Conservation (phyloP, 1,284 basidiomycete genomes). For the Heterobasidion parviporum region DNA sequence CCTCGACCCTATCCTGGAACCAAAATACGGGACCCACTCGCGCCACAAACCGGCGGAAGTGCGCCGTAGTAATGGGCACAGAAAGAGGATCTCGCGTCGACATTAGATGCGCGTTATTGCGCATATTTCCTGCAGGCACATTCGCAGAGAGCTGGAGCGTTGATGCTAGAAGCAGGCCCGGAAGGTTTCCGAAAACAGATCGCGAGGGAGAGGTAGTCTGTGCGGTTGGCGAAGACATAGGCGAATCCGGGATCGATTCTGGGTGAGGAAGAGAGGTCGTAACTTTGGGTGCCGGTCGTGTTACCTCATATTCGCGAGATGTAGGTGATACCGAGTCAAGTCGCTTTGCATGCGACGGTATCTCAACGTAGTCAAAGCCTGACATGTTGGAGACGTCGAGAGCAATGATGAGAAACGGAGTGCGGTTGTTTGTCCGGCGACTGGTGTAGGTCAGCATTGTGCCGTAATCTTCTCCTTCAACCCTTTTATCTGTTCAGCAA, state of each 20-base stretch:
- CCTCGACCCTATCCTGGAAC: conserved; percentile 70
- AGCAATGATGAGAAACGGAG: no score
- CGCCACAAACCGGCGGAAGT: conserved; percentile 66
- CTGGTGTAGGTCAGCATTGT: no score
- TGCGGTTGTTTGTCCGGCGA: no score
- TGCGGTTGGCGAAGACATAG: conserved; percentile 19
- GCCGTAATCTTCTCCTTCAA: no score
- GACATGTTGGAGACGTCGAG: conserved; percentile 26
- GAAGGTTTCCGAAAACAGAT: conserved; percentile 18
- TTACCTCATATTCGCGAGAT: conserved; percentile 11
- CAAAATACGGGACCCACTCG: conserved; percentile 65
- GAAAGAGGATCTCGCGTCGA: conserved; percentile 57
- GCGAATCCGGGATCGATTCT: conserved; percentile 15
- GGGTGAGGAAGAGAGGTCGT: conserved; percentile 37
- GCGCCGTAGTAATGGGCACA: conserved; percentile 60
- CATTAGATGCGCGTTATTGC: conserved; percentile 27
- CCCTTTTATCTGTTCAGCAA: no score
- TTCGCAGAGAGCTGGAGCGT: conserved; percentile 23
- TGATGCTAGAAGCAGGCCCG: conserved; percentile 24
- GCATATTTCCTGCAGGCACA: conserved; percentile 16
- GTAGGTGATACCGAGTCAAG: conserved; percentile 23
- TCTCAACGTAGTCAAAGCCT: conserved; percentile 41
- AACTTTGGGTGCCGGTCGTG: conserved; percentile 35
- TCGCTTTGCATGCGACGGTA: conserved; percentile 37
- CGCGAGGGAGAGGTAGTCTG: conserved; percentile 13